phyloP scores from a whole-genome alignment of 2,329 filamentous ascomycete genomes.

The Clarireedia monteithiana region DNA sequence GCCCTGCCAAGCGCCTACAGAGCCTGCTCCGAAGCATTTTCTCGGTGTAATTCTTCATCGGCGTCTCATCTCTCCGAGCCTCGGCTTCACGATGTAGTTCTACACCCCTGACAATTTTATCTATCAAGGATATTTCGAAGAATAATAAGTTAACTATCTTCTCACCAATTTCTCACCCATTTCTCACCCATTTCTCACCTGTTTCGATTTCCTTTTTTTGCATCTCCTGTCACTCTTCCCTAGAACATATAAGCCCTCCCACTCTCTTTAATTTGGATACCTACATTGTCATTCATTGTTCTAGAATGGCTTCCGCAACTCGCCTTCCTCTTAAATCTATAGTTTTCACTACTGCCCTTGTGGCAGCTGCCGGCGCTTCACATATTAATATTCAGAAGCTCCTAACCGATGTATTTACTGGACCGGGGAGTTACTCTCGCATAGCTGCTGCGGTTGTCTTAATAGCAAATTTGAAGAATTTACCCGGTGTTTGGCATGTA shows the following conservation, averaged over 20 bases:
- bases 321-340: conserved; percentile 25
- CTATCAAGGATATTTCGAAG: not conserved
- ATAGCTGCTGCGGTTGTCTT: conserved; percentile 32
- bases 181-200: not conserved
- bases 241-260: not conserved
- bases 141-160: not conserved
- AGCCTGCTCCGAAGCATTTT: not conserved
- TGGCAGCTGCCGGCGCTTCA: conserved; percentile 17
- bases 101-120: not conserved
- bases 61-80: conserved; percentile 2
- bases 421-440: conserved; percentile 26
- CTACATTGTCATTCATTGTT: not conserved
- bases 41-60: not conserved
- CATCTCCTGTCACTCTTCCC: not conserved
- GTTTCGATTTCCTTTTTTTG: not conserved
- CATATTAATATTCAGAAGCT: conserved; percentile 17
- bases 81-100: not conserved
- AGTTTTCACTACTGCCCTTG: conserved; percentile 17
- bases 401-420: conserved; percentile 22
- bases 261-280: not conserved
- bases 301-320: conserved; percentile 27
- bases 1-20: too few relatives aligned
- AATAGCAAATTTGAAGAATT: conserved; percentile 47
- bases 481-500: conserved; percentile 55
- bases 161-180: not conserved